Percentiles rank a stretch among this genome's conserved stretches.
phyloP scores from a whole-genome alignment of 2,329 filamentous ascomycete species.

The Fusarium succisae region DNA sequence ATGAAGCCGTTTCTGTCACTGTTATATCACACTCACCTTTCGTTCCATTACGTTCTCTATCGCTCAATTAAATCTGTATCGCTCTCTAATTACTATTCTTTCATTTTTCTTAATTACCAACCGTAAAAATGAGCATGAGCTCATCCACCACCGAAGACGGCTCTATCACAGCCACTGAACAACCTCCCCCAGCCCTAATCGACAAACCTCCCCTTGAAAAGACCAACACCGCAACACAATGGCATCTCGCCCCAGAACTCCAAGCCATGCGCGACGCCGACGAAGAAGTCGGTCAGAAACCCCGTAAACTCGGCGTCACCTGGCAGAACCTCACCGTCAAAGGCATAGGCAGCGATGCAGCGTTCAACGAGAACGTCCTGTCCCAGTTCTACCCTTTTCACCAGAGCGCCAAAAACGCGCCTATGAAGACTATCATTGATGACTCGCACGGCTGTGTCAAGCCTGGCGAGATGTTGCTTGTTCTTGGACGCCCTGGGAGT shows the following conservation, averaged over 20 bases:
- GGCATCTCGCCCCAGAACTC: not conserved
- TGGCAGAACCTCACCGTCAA: slow-evolving; percentile 72
- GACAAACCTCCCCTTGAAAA: not conserved
- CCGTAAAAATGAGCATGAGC: not conserved
- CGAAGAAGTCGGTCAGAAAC: not conserved
- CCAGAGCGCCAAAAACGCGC: slow-evolving; percentile 59
- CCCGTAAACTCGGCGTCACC: slow-evolving; percentile 66
- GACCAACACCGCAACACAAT: not conserved
- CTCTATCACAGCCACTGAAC: not conserved
- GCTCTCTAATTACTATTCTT: not conserved
- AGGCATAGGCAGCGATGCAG: slow-evolving; percentile 67
- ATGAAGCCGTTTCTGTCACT: not conserved
- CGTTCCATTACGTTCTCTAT: not conserved
- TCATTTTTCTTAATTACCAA: fast-evolving
- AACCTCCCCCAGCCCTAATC: not conserved
- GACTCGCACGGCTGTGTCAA: slow-evolving; percentile 73
- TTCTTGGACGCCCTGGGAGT: slow-evolving; percentile 72
- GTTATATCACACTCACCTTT: not conserved
- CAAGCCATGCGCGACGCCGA: not conserved
- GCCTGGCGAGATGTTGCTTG: slow-evolving; percentile 76
- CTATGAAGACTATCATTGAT: slow-evolving; percentile 72
- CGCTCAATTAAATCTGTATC: no score
- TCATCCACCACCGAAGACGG: not conserved
- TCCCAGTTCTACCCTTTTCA: slow-evolving; percentile 64
- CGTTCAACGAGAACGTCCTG: slow-evolving; percentile 71